Evolutionary conservation across 2,329 filamentous ascomycete species (phyloP), one percentile per base, ranked within the genome.

Genomic region (Dichotomopilus funicola): DNA sequence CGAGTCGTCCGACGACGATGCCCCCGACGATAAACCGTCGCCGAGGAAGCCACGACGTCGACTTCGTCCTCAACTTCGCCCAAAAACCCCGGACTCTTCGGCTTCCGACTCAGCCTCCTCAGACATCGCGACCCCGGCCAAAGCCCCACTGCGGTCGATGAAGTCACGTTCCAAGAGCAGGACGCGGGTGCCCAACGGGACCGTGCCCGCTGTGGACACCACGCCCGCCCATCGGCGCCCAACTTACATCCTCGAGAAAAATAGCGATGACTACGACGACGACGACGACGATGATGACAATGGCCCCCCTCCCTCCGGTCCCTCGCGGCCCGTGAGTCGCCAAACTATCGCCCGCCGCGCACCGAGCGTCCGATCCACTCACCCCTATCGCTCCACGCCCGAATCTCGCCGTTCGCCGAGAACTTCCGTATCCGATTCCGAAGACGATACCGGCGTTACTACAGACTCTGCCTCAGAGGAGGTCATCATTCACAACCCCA

Each of bases 361-460:
- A 11, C 19, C 34, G 19, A 70, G 69, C 56, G 70, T 71, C 42
- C 68, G 64, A 34, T 72, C 72, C 34, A 67, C 67, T 34, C 69
- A 66, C 54, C 63, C 64, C 51, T 67, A 71, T 57, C 70, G 69
- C 40, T 74, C 73, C 4, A 72, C 70, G 31, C 70, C 64, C 36
- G 64, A 62, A 35, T 65, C 64, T 27, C 56, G 59, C 45, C 62
- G 63, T 36, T 65, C 63, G 11, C 61, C 59, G 41, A 60, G 61
- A 37, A 65, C 62, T 40, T 72, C 71, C 3, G 64, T 69, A 6
- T 68, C 65, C 50, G 73, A 71, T 33, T 72, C 72, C 5, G 73
- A 72, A 19, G 66, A 66, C 41, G 72, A 72, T 11, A 71, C 71
- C n/a, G 70, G 68, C n/a, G 64, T 65, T 4, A 70, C 68, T 42